Percentiles rank a stretch among this genome's conserved stretches.
These are phyloP conservation scores for Colletotrichum camelliae DNA, from an alignment of 2,329 filamentous ascomycete species.

Conservation along the genomic window DNA sequence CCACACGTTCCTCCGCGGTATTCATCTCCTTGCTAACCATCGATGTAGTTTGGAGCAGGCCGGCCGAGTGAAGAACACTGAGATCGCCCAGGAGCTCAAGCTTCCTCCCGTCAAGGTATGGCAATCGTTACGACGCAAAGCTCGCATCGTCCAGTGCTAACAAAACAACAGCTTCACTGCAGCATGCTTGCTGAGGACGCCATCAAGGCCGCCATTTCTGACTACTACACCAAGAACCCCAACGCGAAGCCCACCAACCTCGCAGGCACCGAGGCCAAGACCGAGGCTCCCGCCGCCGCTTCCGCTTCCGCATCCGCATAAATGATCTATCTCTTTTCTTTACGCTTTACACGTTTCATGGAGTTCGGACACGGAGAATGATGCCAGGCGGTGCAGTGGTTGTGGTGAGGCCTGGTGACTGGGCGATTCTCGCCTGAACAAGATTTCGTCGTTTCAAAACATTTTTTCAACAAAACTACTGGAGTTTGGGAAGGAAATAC, in stretches of 20 bases:
- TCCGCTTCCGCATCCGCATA: slow-evolving; percentile 29
- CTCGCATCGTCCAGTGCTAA: slow-evolving; percentile 28
- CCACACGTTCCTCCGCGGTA: neutral
- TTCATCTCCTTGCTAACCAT: neutral
- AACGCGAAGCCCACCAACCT: slow-evolving; percentile 75
- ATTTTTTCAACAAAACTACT: slow-evolving; percentile 1
- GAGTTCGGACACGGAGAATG: neutral
- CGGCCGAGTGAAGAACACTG: slow-evolving; percentile 90
- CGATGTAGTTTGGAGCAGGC: slow-evolving; percentile 77
- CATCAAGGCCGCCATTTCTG: slow-evolving; percentile 88
- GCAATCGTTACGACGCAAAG: neutral
- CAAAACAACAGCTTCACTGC: slow-evolving; percentile 72
- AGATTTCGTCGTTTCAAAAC: neutral
- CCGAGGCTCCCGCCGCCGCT: slow-evolving; percentile 40
- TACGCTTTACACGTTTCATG: neutral
- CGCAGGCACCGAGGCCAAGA: slow-evolving; percentile 72
- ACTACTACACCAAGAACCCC: slow-evolving; percentile 92
- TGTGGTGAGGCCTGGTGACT: neutral
- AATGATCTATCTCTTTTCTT: neutral
- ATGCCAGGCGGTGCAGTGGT: neutral
- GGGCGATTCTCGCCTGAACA: neutral
- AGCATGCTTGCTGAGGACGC: slow-evolving; percentile 92
- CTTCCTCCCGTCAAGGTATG: slow-evolving; percentile 84
- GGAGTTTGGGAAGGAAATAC: slow-evolving; percentile 13
- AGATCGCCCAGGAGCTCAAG: slow-evolving; percentile 96